Evolutionary conservation across 306 rosid genomes (phyloP).

Genomic region (peach (Prunus persica)): DNA sequence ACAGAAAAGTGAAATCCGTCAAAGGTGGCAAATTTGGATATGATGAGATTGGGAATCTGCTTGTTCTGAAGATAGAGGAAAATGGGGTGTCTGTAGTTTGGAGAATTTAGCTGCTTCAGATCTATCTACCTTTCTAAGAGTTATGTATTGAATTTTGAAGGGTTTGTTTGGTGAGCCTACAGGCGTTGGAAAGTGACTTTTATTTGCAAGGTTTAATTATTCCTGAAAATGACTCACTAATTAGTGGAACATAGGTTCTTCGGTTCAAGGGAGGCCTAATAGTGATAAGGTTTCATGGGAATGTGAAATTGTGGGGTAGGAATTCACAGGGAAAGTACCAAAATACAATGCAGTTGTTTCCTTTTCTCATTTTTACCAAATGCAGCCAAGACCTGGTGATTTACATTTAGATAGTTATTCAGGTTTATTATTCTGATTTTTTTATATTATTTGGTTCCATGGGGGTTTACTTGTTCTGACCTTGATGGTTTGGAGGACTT

Average conservation of each 20-base stretch:
- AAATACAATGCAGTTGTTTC: not conserved
- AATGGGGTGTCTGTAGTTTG: not conserved
- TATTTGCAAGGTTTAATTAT: not conserved
- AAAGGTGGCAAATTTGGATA: not conserved
- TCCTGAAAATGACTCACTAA: not conserved
- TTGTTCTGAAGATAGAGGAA: not conserved
- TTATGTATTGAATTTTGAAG: not conserved
- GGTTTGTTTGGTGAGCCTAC: not conserved
- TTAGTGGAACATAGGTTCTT: not conserved
- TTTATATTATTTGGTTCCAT: not conserved
- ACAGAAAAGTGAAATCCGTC: not conserved
- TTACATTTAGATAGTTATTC: not conserved
- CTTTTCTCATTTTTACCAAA: not conserved
- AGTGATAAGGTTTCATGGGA: not conserved
- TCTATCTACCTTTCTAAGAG: not conserved
- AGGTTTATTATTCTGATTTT: not conserved
- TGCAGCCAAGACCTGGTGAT: not conserved
- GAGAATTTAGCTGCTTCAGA: slow-evolving; percentile 2
- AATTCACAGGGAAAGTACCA: not conserved
- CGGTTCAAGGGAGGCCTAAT: not conserved
- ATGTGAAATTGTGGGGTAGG: not conserved
- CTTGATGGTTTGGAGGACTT: not conserved
- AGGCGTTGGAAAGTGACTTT: not conserved
- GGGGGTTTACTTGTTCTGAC: not conserved
- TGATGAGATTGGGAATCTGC: not conserved